Evolutionary conservation across 352 stramenopile genomes (phyloP).

Genomic region (Phytophthora chlamydospora): DNA sequence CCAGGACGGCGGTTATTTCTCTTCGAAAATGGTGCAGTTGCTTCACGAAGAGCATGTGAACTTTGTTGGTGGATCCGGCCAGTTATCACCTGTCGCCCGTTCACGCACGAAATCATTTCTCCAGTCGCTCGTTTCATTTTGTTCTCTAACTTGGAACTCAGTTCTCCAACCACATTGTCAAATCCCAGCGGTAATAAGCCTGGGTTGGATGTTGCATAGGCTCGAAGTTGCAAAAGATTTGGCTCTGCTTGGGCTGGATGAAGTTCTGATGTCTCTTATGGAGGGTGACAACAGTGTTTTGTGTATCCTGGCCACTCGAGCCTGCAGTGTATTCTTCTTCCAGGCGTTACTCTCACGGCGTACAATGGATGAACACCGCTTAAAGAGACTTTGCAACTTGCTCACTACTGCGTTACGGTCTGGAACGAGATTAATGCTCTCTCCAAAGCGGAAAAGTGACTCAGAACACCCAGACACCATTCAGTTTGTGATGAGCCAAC

Average conservation of each 20-base stretch:
- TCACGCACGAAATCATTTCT: slow-evolving; percentile 33
- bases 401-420: slow-evolving; percentile 17
- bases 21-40: background rate
- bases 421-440: slow-evolving; percentile 11
- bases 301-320: slow-evolving; percentile 20
- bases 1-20: background rate
- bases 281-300: slow-evolving; percentile 13
- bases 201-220: slow-evolving; percentile 25
- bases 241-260: slow-evolving; percentile 20
- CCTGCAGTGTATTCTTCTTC: slow-evolving; percentile 12
- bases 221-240: slow-evolving; percentile 23
- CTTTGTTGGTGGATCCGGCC: slow-evolving; percentile 24
- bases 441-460: slow-evolving; percentile 12
- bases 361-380: slow-evolving; percentile 8
- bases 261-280: slow-evolving; percentile 23
- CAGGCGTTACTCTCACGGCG: slow-evolving; percentile 16
- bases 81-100: slow-evolving; percentile 17
- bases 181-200: slow-evolving; percentile 22
- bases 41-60: slow-evolving; percentile 28
- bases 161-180: slow-evolving; percentile 24
- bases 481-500: slow-evolving; percentile 18
- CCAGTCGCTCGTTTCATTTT: slow-evolving; percentile 27
- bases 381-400: slow-evolving; percentile 28
- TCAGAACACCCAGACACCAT: slow-evolving; percentile 11
- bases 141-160: slow-evolving; percentile 28